Percentiles rank a stretch among this genome's conserved stretches.
These are phyloP conservation scores for Alternaria consortialis DNA, from an alignment of 2,329 filamentous ascomycete species.

Conservation along the genomic window DNA sequence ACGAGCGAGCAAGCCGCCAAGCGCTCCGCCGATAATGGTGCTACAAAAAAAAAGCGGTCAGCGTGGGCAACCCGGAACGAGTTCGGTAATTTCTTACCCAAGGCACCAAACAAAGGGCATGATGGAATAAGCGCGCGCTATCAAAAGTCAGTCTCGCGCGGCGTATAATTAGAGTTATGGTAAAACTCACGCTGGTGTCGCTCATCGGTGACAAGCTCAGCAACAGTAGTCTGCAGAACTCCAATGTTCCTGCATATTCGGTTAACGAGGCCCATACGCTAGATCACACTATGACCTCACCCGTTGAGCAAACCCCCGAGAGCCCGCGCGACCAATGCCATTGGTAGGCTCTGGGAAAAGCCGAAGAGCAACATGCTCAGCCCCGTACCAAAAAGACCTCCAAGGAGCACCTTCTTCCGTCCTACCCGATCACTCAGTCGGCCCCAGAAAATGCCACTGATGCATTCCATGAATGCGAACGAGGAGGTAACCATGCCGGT, in stretches of 20 bases:
- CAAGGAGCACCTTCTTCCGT: conserved; percentile 89
- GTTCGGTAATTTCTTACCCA: conserved; percentile 64
- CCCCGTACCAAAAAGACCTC: conserved; percentile 88
- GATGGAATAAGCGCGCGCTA: conserved; percentile 91
- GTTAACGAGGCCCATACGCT: conserved; percentile 42
- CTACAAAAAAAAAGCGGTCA: conserved; percentile 56
- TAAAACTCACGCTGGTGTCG: conserved; percentile 81
- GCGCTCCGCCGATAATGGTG: conserved; percentile 89
- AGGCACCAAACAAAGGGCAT: conserved; percentile 99
- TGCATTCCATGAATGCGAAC: conserved; percentile 95
- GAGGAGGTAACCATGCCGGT: conserved; percentile 95
- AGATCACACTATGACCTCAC: conserved; percentile 61
- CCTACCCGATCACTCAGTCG: conserved; percentile 90
- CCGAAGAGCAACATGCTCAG: conserved; percentile 93
- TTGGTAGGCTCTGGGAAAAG: conserved; percentile 81
- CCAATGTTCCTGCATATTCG: conserved; percentile 78
- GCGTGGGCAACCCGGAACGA: conserved; percentile 19
- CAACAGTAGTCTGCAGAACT: conserved; percentile 92
- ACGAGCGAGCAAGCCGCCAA: conserved; percentile 88
- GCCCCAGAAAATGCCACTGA: conserved; percentile 92
- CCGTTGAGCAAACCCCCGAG: conserved; percentile 92
- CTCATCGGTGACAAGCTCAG: conserved; percentile 90
- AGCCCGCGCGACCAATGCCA: conserved; percentile 86
- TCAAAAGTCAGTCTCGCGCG: conserved; percentile 35
- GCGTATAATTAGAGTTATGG: conserved; percentile 11